Conservation (phyloP, 2,329 filamentous ascomycete species). For the Grosmannia clavigera region DNA sequence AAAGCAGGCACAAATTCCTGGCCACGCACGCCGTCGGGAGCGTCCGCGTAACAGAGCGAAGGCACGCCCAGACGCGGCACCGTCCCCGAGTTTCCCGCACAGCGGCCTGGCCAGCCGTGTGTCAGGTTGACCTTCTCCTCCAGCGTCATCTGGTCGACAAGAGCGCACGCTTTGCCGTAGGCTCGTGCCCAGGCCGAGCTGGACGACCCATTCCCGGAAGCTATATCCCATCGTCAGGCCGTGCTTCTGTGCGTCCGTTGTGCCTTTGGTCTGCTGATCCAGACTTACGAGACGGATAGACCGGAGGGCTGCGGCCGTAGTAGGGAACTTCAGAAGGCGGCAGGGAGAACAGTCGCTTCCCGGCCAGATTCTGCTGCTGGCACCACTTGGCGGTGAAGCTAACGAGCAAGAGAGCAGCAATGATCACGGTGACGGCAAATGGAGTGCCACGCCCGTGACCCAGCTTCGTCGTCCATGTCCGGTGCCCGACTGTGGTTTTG, state of each 20-base stretch:
- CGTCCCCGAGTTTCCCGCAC: conserved; percentile 20
- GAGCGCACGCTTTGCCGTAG: conserved; percentile 20
- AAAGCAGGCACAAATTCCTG: conserved; percentile 33
- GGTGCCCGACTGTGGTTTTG: neutral
- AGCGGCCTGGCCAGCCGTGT: conserved; percentile 20
- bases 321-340: conserved; percentile 17
- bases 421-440: neutral
- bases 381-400: neutral
- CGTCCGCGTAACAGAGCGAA: conserved; percentile 32
- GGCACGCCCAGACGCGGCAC: conserved; percentile 27
- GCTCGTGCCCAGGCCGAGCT: conserved; percentile 21
- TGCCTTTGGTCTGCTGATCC: neutral
- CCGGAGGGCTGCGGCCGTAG: conserved; percentile 22
- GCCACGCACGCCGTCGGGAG: conserved; percentile 21
- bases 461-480: neutral
- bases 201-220: conserved; percentile 17
- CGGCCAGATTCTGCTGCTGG: neutral
- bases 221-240: conserved; percentile 6
- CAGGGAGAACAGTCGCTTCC: neutral
- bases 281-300: conserved; percentile 20
- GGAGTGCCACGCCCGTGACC: neutral
- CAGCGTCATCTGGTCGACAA: conserved; percentile 25
- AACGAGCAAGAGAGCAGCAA: neutral
- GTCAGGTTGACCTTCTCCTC: conserved; percentile 29
- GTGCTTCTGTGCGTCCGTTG: neutral